Evolutionary conservation across 192 early-diverging fungal genomes (phyloP), one percentile per base, ranked within the genome.

Genomic region (Linnemannia zychae): DNA sequence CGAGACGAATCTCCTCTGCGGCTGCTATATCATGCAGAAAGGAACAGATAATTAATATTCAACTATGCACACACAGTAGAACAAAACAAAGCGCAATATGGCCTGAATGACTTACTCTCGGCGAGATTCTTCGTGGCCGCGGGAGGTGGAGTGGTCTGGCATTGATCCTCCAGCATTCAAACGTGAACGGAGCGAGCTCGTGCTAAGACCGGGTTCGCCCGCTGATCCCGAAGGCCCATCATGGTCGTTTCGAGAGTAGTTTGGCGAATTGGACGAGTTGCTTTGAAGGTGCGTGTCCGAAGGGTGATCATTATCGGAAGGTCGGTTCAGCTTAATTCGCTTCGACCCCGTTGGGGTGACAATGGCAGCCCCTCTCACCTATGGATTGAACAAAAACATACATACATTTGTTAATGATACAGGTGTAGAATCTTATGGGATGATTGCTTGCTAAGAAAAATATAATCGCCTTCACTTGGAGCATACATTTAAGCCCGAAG

Each of bases 261-360:
- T 71, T 40, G 80, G 80, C 13, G 80, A 76, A 53, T 13, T 44
- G 6, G 63, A 33, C 13, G 70, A 49, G 24, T 44, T 65, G 53
- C 34, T 70, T 3, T 33, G 70, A 20, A 82, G 47, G 38, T 71
- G 75, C 17, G 71, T 72, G 7, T 18, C n/a, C 11, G 72, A 67
- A 17, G 71, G 81, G 50, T 71, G 72, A 11, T 73, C 80, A 37
- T 50, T 44, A 24, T 76, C 74, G 5, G 75, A 60, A 4, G 81
- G 81, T 57, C 81, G 74, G 47, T 82, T 82, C 65, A 82, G 24
- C 48, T 82, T 82, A 63, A 82, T 82, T 6, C 75, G 34, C 47
- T 82, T 82, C 3, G 81, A 65, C 38, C 81, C 81, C 46, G 74
- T 17, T 15, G 79, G 49, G 11, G n/a, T 57, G n/a, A 46, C 31